phyloP scores from a whole-genome alignment of 176 grass and related monocot genomes.

The Carex littledalei region DNA sequence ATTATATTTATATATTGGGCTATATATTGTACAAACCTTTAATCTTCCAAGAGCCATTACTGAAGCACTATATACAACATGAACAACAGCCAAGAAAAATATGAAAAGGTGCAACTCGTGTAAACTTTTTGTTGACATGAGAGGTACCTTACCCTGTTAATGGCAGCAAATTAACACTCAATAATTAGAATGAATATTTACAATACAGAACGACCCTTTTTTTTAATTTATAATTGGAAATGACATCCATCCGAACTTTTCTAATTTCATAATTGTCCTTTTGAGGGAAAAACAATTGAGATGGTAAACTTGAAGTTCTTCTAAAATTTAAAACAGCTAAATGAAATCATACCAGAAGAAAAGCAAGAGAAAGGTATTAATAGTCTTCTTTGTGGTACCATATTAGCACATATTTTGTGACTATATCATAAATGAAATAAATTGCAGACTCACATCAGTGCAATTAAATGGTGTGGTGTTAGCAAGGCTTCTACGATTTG shows the following conservation, averaged over 20 bases:
- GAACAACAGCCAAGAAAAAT: constrained; percentile 81
- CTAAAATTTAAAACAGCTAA: background rate
- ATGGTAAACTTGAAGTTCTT: background rate
- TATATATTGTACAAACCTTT: constrained; percentile 52
- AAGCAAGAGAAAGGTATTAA: background rate
- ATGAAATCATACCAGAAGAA: background rate
- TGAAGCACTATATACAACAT: constrained; percentile 65
- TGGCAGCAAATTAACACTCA: background rate
- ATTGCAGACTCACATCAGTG: background rate
- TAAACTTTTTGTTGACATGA: constrained; percentile 46
- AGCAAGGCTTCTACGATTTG: constrained; percentile 41
- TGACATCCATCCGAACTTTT: background rate
- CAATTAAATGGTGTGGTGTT: background rate
- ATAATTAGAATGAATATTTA: background rate
- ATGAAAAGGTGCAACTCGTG: constrained; percentile 88
- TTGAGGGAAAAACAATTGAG: background rate
- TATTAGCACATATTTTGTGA: background rate
- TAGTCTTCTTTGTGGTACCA: background rate
- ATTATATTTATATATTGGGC: background rate
- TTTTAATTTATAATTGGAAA: background rate
- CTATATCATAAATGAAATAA: background rate
- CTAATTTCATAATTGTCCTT: background rate
- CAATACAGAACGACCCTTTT: background rate
- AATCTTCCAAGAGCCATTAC: constrained; percentile 57
- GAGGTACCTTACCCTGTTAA: constrained; percentile 50